Base-by-base conservation (phyloP, 2,329 filamentous ascomycete species). In the Didymella lethalis region DNA sequence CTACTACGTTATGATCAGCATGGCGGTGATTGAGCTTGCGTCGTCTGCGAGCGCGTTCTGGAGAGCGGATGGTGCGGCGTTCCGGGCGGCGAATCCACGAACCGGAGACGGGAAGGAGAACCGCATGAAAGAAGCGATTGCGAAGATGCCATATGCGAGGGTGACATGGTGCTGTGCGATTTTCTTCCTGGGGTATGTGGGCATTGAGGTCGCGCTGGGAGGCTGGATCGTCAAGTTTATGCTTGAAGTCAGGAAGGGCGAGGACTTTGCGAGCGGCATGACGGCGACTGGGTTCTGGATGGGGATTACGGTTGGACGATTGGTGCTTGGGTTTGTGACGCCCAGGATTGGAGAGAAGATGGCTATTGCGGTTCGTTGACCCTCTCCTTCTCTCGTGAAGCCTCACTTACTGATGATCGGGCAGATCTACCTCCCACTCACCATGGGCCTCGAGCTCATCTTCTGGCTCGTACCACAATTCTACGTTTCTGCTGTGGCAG, bases 161-260 rank as follows among this genome's bases (percentile, higher is more conserved):
- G 82, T 90, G 3, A 89, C 89, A 3, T 93, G 90, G 90, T 80
- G 92, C n/a, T 82, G 87, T 43, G 84, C 91, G 2, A 60, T 90
- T 1, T 96, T 96, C 73, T 79, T 96, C 14, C 83, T 96, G 4
- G 86, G 87, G 8, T 96, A 96, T 69, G 88, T 94, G 0, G 92
- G 92, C 4, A 84, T 86, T 6, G 92, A 96, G 77, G 89, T 92
- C 59, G 87, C 86, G 0, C 80, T 93, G 2, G 89, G 89, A 20
- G 91, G 91, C 16, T 95, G 91, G 91, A 89, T 96, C 62, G 88
- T 92, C 48, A 89, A 88, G 0, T 70, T 96, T 73, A 96, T 96
- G 91, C 86, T 93, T n/a, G 81, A 85, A 20, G 88, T 93, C 25
- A 85, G 93, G 14, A 76, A 88, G 36, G 91, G 88, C 3, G 83